Conservation (phyloP, 1,284 basidiomycete genomes). For the Kalmanozyma brasiliensis region DNA sequence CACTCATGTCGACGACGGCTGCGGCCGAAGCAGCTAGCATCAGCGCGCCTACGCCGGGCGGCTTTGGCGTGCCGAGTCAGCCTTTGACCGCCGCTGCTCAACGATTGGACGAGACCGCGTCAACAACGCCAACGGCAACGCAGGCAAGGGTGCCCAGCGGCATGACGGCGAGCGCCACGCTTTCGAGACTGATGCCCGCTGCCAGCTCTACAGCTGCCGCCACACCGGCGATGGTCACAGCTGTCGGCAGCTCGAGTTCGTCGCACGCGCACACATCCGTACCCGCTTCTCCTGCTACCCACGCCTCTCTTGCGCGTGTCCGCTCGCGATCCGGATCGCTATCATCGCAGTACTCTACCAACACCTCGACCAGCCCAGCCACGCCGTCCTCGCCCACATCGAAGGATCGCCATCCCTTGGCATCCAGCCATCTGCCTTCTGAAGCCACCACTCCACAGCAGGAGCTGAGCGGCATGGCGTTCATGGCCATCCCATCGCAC, state of each 20-base stretch:
- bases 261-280: slow-evolving; percentile 22
- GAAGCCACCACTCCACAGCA: slow-evolving; percentile 26
- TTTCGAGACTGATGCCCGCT: slow-evolving; percentile 33
- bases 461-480: slow-evolving; percentile 11
- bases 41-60: slow-evolving; percentile 10
- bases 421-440: slow-evolving; percentile 25
- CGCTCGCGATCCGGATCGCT: slow-evolving; percentile 50
- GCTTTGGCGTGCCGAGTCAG: slow-evolving; percentile 19
- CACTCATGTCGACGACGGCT: slow-evolving; percentile 24
- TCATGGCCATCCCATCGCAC: slow-evolving; percentile 7
- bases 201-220: slow-evolving; percentile 41
- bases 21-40: slow-evolving; percentile 14
- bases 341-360: slow-evolving; percentile 43
- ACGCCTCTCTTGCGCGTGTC: slow-evolving; percentile 19
- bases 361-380: slow-evolving; percentile 16
- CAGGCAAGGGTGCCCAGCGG: background rate
- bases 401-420: slow-evolving; percentile 30
- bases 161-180: slow-evolving; percentile 31
- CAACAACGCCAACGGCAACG: background rate
- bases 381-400: slow-evolving; percentile 33
- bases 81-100: slow-evolving; percentile 34
- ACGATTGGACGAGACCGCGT: slow-evolving; percentile 19
- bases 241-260: slow-evolving; percentile 33
- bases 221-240: slow-evolving; percentile 35
- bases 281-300: slow-evolving; percentile 32